These are phyloP conservation scores for Colletotrichum sp. DNA, from an alignment of 2,329 filamentous ascomycete species.

Conservation along the genomic window DNA sequence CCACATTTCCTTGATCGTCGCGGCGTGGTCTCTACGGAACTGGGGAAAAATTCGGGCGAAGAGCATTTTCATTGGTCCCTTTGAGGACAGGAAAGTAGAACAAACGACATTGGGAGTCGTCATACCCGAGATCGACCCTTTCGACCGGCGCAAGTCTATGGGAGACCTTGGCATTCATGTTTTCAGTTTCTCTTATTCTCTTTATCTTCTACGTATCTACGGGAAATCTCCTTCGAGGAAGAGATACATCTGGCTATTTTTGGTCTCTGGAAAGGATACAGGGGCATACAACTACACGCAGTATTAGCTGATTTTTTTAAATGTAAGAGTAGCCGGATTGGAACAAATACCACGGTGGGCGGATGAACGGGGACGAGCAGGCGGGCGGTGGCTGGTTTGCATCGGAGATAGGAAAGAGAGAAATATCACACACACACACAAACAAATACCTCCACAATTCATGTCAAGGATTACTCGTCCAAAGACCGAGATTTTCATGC, in stretches of 20 bases:
- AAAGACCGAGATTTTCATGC: background rate
- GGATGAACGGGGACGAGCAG: background rate
- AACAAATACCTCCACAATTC: background rate
- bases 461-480: background rate
- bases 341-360: background rate
- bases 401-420: background rate
- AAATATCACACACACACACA: background rate
- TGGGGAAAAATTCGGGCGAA: background rate
- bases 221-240: background rate
- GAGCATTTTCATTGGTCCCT: slow-evolving; percentile 8
- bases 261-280: background rate
- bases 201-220: background rate
- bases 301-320: slow-evolving; percentile 7
- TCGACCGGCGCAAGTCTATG: background rate
- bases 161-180: background rate
- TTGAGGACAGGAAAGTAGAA: slow-evolving; percentile 10
- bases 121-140: background rate
- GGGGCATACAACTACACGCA: background rate
- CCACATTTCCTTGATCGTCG: background rate
- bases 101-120: background rate
- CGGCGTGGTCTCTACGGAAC: background rate
- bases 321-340: slow-evolving; percentile 13
- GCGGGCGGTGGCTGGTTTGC: background rate
- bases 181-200: background rate
- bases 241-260: background rate